Conservation (phyloP, 768 basidiomycete genomes). For the Calocera viscosa region DNA sequence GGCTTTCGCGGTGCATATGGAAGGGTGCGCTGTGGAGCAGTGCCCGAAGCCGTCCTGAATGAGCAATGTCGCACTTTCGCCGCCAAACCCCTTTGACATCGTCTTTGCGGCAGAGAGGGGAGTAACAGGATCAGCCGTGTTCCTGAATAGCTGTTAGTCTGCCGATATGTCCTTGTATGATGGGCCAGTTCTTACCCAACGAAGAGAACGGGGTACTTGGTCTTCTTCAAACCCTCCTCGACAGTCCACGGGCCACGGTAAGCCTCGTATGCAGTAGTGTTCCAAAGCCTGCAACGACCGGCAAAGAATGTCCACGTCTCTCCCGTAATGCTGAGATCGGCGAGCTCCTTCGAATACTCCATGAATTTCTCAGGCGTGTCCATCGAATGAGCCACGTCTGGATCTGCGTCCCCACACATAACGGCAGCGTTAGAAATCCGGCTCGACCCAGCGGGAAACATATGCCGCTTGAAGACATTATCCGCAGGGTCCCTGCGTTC, state of each 20-base stretch:
- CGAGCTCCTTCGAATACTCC: slow-evolving; percentile 10
- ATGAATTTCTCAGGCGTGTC: neutral
- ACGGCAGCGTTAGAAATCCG: slow-evolving; percentile 5
- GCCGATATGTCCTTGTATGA: no score
- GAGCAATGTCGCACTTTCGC: slow-evolving; percentile 13
- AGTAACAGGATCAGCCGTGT: slow-evolving; percentile 19
- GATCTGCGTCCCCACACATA: slow-evolving; percentile 18
- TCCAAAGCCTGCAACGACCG: slow-evolving; percentile 13
- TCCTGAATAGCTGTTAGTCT: slow-evolving; percentile 16
- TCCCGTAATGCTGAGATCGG: slow-evolving; percentile 9
- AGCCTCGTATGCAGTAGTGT: neutral
- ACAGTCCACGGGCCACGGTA: slow-evolving; percentile 17
- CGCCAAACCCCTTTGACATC: slow-evolving; percentile 14
- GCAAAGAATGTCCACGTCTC: slow-evolving; percentile 17
- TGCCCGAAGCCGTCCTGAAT: slow-evolving; percentile 19
- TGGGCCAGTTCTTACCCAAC: slow-evolving; percentile 11
- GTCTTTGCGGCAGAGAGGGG: slow-evolving; percentile 13
- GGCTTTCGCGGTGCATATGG: slow-evolving; percentile 15
- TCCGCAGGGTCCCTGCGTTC: slow-evolving; percentile 1
- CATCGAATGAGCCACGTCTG: neutral
- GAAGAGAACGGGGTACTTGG: slow-evolving; percentile 4
- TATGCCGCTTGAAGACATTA: slow-evolving; percentile 15
- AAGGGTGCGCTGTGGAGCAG: slow-evolving; percentile 17
- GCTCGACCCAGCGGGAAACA: neutral
- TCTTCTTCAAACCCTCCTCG: slow-evolving; percentile 16